Evolutionary conservation across 305 asterid genomes (phyloP).

Genomic region (Solanum hybrid): DNA sequence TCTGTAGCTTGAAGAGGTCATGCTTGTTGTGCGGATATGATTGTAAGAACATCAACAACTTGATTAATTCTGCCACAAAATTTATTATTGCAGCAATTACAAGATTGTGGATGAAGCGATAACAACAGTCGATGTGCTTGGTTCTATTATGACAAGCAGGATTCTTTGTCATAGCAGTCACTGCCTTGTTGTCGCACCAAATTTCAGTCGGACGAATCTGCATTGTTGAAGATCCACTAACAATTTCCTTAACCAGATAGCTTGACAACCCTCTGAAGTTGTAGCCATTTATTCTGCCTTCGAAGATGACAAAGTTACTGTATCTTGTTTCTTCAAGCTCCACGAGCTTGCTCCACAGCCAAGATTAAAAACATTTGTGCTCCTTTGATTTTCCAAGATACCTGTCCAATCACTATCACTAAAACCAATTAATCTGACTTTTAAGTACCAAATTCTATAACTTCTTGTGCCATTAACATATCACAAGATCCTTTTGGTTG

Average conservation of each 20-base stretch:
- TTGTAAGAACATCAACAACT: background rate
- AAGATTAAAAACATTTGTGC: background rate
- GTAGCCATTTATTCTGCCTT: background rate
- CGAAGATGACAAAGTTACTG: background rate
- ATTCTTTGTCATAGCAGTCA: background rate
- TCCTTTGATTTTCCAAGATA: background rate
- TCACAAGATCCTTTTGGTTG: background rate
- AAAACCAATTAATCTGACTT: background rate
- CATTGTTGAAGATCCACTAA: background rate
- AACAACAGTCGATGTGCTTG: background rate
- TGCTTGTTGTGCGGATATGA: background rate
- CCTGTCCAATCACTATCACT: background rate
- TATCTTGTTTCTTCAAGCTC: background rate
- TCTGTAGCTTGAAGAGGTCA: background rate
- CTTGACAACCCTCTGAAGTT: background rate
- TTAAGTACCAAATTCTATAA: background rate
- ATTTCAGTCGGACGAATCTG: background rate
- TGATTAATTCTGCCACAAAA: background rate
- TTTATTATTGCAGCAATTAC: background rate
- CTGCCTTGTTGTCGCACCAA: background rate
- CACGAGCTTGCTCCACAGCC: background rate
- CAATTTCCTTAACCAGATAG: background rate
- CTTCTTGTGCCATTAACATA: background rate
- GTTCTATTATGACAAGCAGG: background rate
- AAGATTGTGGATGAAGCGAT: background rate